phyloP scores from a whole-genome alignment of 1,139 yeast species.

The Kurtzmaniella quercitrusa region DNA sequence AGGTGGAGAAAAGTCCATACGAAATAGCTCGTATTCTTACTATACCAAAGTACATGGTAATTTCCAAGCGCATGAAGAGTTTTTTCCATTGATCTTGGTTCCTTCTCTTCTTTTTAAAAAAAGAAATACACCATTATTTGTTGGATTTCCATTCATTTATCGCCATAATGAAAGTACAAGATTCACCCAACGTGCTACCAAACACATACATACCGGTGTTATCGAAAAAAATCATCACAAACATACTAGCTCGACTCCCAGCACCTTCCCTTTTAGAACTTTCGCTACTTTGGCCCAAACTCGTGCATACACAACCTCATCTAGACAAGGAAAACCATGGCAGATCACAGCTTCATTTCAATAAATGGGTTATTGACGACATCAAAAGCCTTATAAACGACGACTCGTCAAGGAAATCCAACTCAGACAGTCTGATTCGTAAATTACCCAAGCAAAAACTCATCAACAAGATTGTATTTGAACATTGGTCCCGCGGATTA shows the following conservation, averaged over 20 bases:
- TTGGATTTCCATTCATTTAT: neutral
- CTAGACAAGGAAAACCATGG: slow-evolving; percentile 12
- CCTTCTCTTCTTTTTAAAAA: too few relatives aligned
- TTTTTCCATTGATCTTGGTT: too few relatives aligned
- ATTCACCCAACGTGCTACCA: slow-evolving; percentile 28
- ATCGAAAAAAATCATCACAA: slow-evolving; percentile 18
- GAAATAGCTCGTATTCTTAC: too few relatives aligned
- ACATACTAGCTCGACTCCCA: slow-evolving; percentile 28
- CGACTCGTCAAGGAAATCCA: neutral
- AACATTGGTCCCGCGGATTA: slow-evolving; percentile 62
- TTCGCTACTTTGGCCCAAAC: slow-evolving; percentile 32
- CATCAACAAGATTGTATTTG: slow-evolving; percentile 47
- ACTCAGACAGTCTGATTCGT: neutral
- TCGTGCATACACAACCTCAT: slow-evolving; percentile 37
- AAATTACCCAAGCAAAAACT: slow-evolving; percentile 39
- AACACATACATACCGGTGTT: slow-evolving; percentile 38
- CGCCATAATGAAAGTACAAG: neutral
- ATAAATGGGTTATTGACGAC: slow-evolving; percentile 19
- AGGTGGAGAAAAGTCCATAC: neutral
- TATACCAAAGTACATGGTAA: too few relatives aligned
- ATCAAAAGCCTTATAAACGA: slow-evolving; percentile 5
- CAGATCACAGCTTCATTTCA: slow-evolving; percentile 22
- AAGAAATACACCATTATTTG: too few relatives aligned
- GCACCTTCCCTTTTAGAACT: slow-evolving; percentile 34
- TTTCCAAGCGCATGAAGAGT: too few relatives aligned